Base-by-base conservation (phyloP, 495 filamentous ascomycete genomes). In the Hyphodiscus hymeniophilus region DNA sequence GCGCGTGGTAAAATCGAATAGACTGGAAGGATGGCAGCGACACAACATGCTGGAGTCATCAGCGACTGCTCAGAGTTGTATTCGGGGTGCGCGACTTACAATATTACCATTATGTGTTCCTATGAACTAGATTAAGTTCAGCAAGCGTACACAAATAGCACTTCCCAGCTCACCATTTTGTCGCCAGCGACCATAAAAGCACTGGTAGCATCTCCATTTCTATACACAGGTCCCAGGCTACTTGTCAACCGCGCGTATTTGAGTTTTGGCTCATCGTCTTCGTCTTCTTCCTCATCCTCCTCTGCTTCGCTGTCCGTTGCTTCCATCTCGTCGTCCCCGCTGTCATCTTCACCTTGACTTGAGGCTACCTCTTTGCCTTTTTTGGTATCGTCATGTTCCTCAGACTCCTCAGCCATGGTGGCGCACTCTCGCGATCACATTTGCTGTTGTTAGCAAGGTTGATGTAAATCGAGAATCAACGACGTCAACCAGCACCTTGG, bases 21-120 rank as follows among this genome's bases (percentile, higher is more conserved):
- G 82, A 65, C 45, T 88, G 79, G 56, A 97, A 79, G 3, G 79
- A 74, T 7, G 94, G 90, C 15, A 96, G 58, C 30, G 86, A 83
- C 18, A 95, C 63, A 30, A 94, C 82, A 73, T 97, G 85, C 89
- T 94, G 52, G 28, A 21, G 18, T 41, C 7, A 40, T 54, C 32
- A 53, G 18, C 56, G 54, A 66, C 35, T 45, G 45, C 46, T 45
- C 32, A 47, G 50, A 15, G 40, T 43, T 23, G 45, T 28, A 33
- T 15, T 38, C 47, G 15, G n/a, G 34, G 34, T 32, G 40, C 35
- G 20, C n/a, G 48, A 71, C 85, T 77, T 73, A 94, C 89, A 56
- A 97, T 88, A 58, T 92, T 95, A 54, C 92, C 92, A 67, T 95
- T 96, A 64, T 98, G 92, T 3, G 94, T 95, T 54, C 92, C 92